Base-by-base conservation (phyloP, 768 basidiomycete species). In the Daedaleopsis sinensis region DNA sequence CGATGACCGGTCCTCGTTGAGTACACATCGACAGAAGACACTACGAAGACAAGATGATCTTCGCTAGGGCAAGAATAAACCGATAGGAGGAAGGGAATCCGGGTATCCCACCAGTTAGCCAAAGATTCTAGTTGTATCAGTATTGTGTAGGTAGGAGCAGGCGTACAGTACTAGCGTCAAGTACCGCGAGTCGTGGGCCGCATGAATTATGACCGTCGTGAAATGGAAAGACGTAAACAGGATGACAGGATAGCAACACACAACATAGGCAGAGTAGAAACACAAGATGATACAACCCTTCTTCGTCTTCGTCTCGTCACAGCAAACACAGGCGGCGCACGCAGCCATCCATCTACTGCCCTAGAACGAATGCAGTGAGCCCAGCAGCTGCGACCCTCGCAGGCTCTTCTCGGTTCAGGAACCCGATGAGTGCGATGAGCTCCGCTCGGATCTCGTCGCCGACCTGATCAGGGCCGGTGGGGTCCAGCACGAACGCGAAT, bases 401-500 rank as follows among this genome's bases (percentile, higher is more conserved):
- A 32, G 94, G 89, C 55, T 88, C 83, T 75, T 93, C 85, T 38
- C 77, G 77, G 72, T 90, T 90, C 71, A 99, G 79, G 57, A 84
- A 82, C 24, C 78, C 78, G 61, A 98, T 77, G 38, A 98, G 80
- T 47, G 84, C 79, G 63, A 94, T 85, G 67, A 99, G 77, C 72
- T 93, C 86, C 23, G 78, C 84, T 51, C 90, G 84, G 56, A 88
- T 85, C 67, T 94, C 92, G 48, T 91, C 88, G 11, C 88, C 87
- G 64, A 97, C 76, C 76, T 95, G 90, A 64, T 94, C 93, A 7
- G 81, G 77, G 15, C 75, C 80, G 53, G 69, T 85, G 21, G 93
- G 92, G 69, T 94, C 89, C 53, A 98, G 82, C 39, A 96, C 93
- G 70, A 86, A 81, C 19, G 83, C 85, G 68, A 98, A 97, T 42